These are phyloP conservation scores for Terfezia claveryi DNA, from an alignment of 495 filamentous ascomycete species.

Conservation along the genomic window DNA sequence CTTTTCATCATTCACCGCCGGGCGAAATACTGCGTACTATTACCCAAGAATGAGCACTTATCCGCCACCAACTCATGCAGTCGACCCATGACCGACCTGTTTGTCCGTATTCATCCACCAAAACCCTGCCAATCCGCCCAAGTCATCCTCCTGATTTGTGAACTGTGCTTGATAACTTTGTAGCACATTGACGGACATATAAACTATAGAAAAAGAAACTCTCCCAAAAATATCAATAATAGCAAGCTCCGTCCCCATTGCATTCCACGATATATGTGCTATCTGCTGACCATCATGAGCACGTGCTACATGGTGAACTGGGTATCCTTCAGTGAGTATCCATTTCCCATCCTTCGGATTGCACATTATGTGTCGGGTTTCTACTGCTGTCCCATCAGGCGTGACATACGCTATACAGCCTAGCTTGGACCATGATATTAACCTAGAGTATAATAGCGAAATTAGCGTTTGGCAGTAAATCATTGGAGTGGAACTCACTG, in stretches of 20 bases:
- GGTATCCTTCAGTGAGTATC: conserved; percentile 42
- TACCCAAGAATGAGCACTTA: no score
- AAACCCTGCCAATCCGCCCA: conserved; percentile 16
- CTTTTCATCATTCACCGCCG: conserved; percentile 9
- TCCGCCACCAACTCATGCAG: no score
- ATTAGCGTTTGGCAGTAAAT: neutral
- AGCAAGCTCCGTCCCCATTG: conserved; percentile 15
- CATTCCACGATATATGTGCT: conserved; percentile 17
- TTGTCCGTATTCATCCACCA: conserved; percentile 19
- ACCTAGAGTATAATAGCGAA: conserved; percentile 27
- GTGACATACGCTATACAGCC: conserved; percentile 73
- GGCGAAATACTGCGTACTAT: conserved; percentile 13
- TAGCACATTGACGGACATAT: conserved; percentile 15
- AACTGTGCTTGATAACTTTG: conserved; percentile 7
- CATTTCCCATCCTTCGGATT: conserved; percentile 50
- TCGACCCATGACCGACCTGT: neutral
- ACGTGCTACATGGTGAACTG: conserved; percentile 11
- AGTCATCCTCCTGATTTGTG: conserved; percentile 15
- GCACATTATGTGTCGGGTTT: conserved; percentile 48
- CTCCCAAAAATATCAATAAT: conserved; percentile 17
- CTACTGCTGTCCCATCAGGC: conserved; percentile 41
- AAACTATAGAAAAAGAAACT: conserved; percentile 17
- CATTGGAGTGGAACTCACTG: conserved; percentile 35
- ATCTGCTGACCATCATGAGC: conserved; percentile 17
- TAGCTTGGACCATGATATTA: conserved; percentile 69